These are phyloP conservation scores for Chenopodium suecicum DNA, from an alignment of 148 eudicot genomes.

Conservation along the genomic window DNA sequence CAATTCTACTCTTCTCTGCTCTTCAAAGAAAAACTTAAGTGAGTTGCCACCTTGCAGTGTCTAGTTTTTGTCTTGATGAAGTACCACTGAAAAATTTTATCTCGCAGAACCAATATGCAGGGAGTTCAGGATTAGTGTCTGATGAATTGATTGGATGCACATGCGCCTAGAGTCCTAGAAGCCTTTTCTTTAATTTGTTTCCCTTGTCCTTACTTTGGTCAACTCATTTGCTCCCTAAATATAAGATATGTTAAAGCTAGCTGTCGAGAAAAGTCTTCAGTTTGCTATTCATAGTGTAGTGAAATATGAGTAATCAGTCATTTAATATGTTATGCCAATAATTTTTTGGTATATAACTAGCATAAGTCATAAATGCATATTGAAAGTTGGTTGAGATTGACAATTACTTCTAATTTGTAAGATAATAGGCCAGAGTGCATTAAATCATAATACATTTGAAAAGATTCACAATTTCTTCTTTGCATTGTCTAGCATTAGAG, in stretches of 20 bases:
- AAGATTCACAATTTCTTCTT: too few species aligned
- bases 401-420: too few species aligned
- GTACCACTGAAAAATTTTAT: neutral
- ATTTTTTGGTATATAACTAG: too few species aligned
- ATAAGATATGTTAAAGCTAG: neutral
- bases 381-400: too few species aligned
- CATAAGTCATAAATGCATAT: too few species aligned
- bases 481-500: too few species aligned
- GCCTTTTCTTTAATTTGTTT: neutral
- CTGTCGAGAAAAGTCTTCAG: too few species aligned
- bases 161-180: neutral
- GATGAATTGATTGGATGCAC: neutral
- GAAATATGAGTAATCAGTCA: too few species aligned
- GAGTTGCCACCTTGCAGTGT: neutral
- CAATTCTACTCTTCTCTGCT: neutral
- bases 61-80: neutral
- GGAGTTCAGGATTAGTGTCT: neutral
- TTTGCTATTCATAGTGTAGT: too few species aligned
- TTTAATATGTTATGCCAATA: too few species aligned
- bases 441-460: too few species aligned
- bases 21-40: neutral
- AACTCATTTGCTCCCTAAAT: neutral
- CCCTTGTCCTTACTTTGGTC: conserved; percentile 3
- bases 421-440: too few species aligned
- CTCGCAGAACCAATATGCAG: neutral